phyloP scores from a whole-genome alignment of 1,284 basidiomycete species.

The Cerrena zonata region DNA sequence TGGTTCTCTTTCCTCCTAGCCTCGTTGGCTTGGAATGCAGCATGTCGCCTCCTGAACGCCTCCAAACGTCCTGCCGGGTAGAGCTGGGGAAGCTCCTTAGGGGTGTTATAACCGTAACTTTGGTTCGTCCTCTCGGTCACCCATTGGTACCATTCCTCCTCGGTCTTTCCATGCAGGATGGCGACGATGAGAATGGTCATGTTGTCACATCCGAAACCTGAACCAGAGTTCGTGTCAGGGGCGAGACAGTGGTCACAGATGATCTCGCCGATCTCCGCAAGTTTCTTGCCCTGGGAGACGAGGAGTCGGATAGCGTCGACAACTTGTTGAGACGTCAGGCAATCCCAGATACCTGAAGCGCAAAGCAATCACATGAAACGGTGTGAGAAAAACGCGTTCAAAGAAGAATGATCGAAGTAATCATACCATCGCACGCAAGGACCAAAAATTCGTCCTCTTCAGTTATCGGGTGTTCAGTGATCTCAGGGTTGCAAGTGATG shows the following conservation, averaged over 20 bases:
- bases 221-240: slow-evolving; percentile 85
- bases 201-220: slow-evolving; percentile 96
- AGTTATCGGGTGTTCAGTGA: slow-evolving; percentile 75
- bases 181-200: slow-evolving; percentile 96
- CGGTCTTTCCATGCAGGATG: slow-evolving; percentile 78
- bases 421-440: slow-evolving; percentile 89
- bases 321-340: slow-evolving; percentile 87
- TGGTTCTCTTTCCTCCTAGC: background rate
- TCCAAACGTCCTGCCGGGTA: slow-evolving; percentile 40
- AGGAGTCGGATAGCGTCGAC: slow-evolving; percentile 84
- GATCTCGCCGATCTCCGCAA: slow-evolving; percentile 80
- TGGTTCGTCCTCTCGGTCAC: slow-evolving; percentile 78
- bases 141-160: slow-evolving; percentile 93
- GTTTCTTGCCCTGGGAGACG: slow-evolving; percentile 75
- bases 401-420: too few relatives aligned
- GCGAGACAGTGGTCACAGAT: slow-evolving; percentile 93
- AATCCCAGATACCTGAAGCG: slow-evolving; percentile 92
- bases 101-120: slow-evolving; percentile 69
- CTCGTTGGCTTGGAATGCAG: background rate
- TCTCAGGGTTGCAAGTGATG: slow-evolving; percentile 92
- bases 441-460: slow-evolving; percentile 95
- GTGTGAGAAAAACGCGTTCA: background rate
- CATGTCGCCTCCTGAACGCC: background rate
- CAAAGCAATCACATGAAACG: slow-evolving; percentile 11
- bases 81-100: slow-evolving; percentile 59